These are phyloP conservation scores for Komagataella mondaviorum DNA, from an alignment of 805 yeast species.

Conservation along the genomic window DNA sequence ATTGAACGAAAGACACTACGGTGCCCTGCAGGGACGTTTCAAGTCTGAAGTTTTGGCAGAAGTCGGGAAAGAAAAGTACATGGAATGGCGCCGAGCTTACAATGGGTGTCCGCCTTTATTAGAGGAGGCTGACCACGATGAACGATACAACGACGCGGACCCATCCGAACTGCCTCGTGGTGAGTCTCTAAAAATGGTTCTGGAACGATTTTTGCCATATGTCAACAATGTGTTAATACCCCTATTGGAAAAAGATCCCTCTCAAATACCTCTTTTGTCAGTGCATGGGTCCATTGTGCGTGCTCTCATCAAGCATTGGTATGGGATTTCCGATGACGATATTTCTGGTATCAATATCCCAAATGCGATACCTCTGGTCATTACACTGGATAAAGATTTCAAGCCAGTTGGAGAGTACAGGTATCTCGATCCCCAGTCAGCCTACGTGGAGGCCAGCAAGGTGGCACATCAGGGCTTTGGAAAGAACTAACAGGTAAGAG, in stretches of 20 bases:
- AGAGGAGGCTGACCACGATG: slow-evolving; percentile 23
- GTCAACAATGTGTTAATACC: slow-evolving; percentile 35
- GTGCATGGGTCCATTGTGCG: slow-evolving; percentile 80
- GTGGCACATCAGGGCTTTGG: slow-evolving; percentile 64
- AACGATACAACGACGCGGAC: slow-evolving; percentile 27
- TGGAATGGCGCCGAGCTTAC: slow-evolving; percentile 69
- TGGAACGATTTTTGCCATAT: slow-evolving; percentile 52
- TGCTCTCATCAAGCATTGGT: slow-evolving; percentile 57
- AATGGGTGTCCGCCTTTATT: slow-evolving; percentile 54
- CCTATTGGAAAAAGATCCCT: slow-evolving; percentile 33
- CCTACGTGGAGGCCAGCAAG: slow-evolving; percentile 65
- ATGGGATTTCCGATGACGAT: slow-evolving; percentile 49
- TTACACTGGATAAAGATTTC: slow-evolving; percentile 42
- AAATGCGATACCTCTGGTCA: slow-evolving; percentile 69
- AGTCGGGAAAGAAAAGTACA: slow-evolving; percentile 63
- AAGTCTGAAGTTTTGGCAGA: slow-evolving; percentile 51
- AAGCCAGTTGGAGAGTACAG: slow-evolving; percentile 39
- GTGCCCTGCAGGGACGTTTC: slow-evolving; percentile 66
- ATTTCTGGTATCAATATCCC: slow-evolving; percentile 71
- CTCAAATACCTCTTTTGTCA: slow-evolving; percentile 39
- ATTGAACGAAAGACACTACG: slow-evolving; percentile 76
- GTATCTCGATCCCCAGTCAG: slow-evolving; percentile 72
- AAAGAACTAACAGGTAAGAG: neutral
- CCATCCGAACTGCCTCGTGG: slow-evolving; percentile 48
- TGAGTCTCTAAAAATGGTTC: slow-evolving; percentile 65